phyloP scores from a whole-genome alignment of 108 stramenopile genomes.

The Stephanodiscus minutulus region DNA sequence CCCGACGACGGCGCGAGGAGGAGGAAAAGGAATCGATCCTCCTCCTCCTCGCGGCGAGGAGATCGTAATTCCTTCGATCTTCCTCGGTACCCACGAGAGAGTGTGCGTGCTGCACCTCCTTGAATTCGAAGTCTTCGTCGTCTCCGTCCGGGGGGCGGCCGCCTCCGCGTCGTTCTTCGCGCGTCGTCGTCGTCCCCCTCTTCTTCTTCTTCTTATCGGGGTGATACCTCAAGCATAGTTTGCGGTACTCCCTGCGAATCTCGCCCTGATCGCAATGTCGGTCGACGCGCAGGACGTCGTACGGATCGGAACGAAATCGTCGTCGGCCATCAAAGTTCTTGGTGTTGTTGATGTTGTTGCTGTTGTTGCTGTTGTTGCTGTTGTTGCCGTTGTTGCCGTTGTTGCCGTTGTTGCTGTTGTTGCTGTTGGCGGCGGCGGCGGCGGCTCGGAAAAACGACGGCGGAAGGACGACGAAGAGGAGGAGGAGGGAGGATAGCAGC shows the following conservation, averaged over 20 bases:
- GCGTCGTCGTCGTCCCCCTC: constrained; percentile 27
- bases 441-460: no score
- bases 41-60: neutral
- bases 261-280: constrained; percentile 52
- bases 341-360: neutral
- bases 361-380: neutral
- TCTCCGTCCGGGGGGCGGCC: neutral
- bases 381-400: neutral
- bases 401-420: neutral
- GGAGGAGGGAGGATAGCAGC: no score
- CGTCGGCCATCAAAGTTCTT: neutral
- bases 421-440: neutral
- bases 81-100: constrained; percentile 63
- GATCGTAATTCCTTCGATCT: constrained; percentile 53
- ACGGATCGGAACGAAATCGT: constrained; percentile 55
- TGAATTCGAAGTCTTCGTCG: constrained; percentile 64
- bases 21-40: constrained; percentile 10
- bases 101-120: constrained; percentile 76
- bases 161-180: constrained; percentile 13
- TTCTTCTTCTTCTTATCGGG: constrained; percentile 71
- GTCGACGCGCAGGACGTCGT: constrained; percentile 57
- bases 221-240: constrained; percentile 70
- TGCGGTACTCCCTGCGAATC: constrained; percentile 62
- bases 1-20: neutral
- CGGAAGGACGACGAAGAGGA: neutral